A percentile compares a stretch with the other conserved stretches of the same genome.
Conservation (phyloP, 257 asterid genomes). For the Scutellaria minor region DNA sequence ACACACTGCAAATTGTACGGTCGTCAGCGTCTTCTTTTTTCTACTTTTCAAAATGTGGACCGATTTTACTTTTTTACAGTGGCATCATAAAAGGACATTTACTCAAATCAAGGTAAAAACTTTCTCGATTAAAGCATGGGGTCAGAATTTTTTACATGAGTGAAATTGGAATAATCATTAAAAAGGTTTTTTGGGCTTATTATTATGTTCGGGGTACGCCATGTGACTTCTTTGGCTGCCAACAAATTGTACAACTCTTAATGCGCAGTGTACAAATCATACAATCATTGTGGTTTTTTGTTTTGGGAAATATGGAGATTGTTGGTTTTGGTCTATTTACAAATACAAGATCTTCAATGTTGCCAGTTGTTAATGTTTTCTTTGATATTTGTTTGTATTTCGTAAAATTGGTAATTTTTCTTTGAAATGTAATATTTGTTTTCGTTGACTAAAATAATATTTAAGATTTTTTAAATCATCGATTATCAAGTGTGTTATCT, state of each 20-base stretch:
- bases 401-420: too few species aligned
- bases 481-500: too few species aligned
- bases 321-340: too few species aligned
- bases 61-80: background rate
- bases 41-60: constrained; percentile 31
- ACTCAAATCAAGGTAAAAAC: constrained; percentile 35
- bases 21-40: constrained; percentile 39
- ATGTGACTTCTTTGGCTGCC: constrained; percentile 38
- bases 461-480: too few species aligned
- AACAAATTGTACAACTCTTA: constrained; percentile 1
- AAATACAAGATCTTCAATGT: too few species aligned
- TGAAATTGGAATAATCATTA: constrained; percentile 39
- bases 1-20: constrained; percentile 46
- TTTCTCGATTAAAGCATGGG: constrained; percentile 44
- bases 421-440: too few species aligned
- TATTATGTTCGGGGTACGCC: constrained; percentile 41
- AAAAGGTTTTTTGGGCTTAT: constrained; percentile 42
- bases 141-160: constrained; percentile 10
- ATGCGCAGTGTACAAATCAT: constrained; percentile 2
- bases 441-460: too few species aligned
- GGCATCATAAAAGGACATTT: constrained; percentile 13
- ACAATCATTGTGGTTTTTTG: background rate
- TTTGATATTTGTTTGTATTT: too few species aligned
- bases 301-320: background rate
- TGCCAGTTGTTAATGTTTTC: too few species aligned